phyloP scores from a whole-genome alignment of 2,329 filamentous ascomycete species.

The Xylariaceae sp. region DNA sequence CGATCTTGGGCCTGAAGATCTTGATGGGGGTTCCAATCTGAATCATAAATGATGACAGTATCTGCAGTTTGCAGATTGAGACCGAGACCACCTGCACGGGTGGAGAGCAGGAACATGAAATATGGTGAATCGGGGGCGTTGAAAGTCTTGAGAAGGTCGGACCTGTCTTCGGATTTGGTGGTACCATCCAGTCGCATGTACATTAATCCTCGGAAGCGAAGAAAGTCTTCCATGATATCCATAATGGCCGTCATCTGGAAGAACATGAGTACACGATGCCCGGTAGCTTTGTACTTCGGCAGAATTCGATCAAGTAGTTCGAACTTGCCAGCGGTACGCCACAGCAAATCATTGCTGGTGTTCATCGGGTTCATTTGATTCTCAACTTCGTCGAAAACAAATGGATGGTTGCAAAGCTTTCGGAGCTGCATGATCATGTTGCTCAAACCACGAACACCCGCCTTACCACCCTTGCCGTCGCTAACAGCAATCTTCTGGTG shows the following conservation, averaged over 20 bases:
- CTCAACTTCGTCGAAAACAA: slow-evolving; percentile 96
- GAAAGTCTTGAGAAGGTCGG: slow-evolving; percentile 82
- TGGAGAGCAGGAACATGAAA: slow-evolving; percentile 98
- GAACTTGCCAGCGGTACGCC: slow-evolving; percentile 96
- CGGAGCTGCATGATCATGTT: slow-evolving; percentile 99
- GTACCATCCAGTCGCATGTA: slow-evolving; percentile 94
- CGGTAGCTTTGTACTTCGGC: slow-evolving; percentile 86
- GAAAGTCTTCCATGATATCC: slow-evolving; percentile 99
- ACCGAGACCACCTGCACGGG: slow-evolving; percentile 94
- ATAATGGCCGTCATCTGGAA: slow-evolving; percentile 99
- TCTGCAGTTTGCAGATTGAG: slow-evolving; percentile 96
- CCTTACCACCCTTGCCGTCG: slow-evolving; percentile 93
- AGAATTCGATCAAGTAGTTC: slow-evolving; percentile 88
- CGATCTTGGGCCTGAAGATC: slow-evolving; percentile 99
- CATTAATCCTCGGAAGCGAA: slow-evolving; percentile 75
- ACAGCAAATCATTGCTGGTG: slow-evolving; percentile 86
- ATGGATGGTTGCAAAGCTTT: slow-evolving; percentile 98
- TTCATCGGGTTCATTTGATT: slow-evolving; percentile 93
- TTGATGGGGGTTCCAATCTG: slow-evolving; percentile 99
- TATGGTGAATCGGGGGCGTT: slow-evolving; percentile 88
- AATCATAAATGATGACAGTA: slow-evolving; percentile 99
- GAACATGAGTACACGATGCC: slow-evolving; percentile 97
- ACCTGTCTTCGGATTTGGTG: slow-evolving; percentile 96
- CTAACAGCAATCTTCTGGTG: slow-evolving; percentile 93
- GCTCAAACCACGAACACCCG: slow-evolving; percentile 87